phyloP scores from a whole-genome alignment of 176 grass and related monocot genomes.

The Olyra latifolia region DNA sequence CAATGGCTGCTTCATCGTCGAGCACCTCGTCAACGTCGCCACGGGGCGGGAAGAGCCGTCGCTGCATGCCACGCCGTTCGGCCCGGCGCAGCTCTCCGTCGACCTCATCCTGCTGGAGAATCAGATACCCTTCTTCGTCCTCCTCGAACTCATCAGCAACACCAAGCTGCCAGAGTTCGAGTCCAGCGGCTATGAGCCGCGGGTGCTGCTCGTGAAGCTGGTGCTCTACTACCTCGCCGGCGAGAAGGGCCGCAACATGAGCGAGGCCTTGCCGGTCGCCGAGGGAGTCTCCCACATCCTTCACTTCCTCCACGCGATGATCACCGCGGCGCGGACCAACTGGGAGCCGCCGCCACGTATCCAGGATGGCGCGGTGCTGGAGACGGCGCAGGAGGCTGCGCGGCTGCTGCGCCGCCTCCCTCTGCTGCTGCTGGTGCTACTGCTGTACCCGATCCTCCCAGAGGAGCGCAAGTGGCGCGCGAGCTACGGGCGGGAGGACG shows the following conservation, averaged over 20 bases:
- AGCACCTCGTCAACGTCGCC: slow-evolving; percentile 45
- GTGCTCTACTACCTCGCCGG: slow-evolving; percentile 39
- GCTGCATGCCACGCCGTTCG: slow-evolving; percentile 48
- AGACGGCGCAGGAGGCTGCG: slow-evolving; percentile 10
- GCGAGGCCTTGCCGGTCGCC: neutral
- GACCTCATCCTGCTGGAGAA: slow-evolving; percentile 59
- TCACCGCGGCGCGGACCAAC: slow-evolving; percentile 25
- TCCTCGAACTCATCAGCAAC: slow-evolving; percentile 28
- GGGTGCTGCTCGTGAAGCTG: slow-evolving; percentile 34
- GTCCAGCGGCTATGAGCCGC: neutral
- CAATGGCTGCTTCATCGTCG: slow-evolving; percentile 59
- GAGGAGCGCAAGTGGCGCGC: slow-evolving; percentile 44
- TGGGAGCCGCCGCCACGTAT: slow-evolving; percentile 34
- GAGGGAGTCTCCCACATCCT: slow-evolving; percentile 31
- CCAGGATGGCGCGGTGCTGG: slow-evolving; percentile 11
- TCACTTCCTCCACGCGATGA: slow-evolving; percentile 43
- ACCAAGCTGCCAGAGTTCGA: slow-evolving; percentile 35
- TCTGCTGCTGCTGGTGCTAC: slow-evolving; percentile 52
- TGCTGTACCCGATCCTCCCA: slow-evolving; percentile 49
- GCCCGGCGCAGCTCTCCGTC: slow-evolving; percentile 39
- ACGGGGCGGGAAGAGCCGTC: slow-evolving; percentile 7
- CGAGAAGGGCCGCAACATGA: slow-evolving; percentile 43
- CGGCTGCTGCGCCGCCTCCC: slow-evolving; percentile 37
- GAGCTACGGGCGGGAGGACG: slow-evolving; percentile 35
- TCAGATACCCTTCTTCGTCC: slow-evolving; percentile 50